Evolutionary conservation across 768 basidiomycete genomes (phyloP).

Genomic region (Hygrocybe punicea): DNA sequence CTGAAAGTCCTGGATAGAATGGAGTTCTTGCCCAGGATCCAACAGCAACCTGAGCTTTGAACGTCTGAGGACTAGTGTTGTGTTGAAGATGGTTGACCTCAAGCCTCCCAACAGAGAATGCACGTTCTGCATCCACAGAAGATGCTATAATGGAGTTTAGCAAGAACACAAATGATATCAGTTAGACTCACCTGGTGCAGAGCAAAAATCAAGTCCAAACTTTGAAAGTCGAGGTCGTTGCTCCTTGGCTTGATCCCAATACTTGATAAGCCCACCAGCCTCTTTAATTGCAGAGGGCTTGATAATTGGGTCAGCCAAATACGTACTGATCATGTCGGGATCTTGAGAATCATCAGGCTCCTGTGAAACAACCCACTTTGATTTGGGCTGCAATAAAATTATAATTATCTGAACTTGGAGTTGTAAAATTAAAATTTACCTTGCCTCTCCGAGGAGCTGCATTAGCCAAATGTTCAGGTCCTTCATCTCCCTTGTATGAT

Average conservation of each 20-base stretch:
- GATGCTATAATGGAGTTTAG: neutral
- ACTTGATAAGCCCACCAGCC: neutral
- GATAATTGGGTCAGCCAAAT: neutral
- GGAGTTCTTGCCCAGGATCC: slow-evolving; percentile 32
- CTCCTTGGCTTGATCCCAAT: neutral
- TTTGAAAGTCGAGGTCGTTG: neutral
- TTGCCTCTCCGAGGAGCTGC: neutral
- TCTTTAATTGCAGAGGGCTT: neutral
- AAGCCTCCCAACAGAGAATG: slow-evolving; percentile 32
- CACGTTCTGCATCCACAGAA: slow-evolving; percentile 38
- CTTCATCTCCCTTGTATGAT: neutral
- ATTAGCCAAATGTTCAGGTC: neutral
- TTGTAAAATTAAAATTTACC: neutral
- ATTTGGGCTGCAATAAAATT: neutral
- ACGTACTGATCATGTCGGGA: neutral
- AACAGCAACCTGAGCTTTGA: slow-evolving; percentile 31
- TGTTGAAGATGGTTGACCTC: slow-evolving; percentile 35
- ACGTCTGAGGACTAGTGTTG: slow-evolving; percentile 32
- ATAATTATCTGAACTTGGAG: neutral
- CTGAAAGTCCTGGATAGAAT: slow-evolving; percentile 11
- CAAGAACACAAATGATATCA: neutral
- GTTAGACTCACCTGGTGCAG: neutral
- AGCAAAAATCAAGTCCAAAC: neutral
- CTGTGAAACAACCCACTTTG: neutral
- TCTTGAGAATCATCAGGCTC: neutral